phyloP scores from a whole-genome alignment of 345 rosid genomes.

The Orychophragmus violaceus region DNA sequence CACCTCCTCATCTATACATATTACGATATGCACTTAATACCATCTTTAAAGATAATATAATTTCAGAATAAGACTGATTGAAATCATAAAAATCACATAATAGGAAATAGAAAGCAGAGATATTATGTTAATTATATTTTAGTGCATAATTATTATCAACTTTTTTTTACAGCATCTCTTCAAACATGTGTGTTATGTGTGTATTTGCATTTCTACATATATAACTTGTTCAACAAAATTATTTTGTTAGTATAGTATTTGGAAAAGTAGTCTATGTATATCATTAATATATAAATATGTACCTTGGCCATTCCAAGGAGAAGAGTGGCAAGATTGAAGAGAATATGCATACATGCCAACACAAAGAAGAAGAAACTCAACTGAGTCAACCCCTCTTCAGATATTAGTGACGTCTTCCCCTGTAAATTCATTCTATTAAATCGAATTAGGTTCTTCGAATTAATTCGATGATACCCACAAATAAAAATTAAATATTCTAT shows the following conservation, averaged over 20 bases:
- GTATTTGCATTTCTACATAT: neutral
- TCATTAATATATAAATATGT: neutral
- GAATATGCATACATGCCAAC: slow-evolving; percentile 64
- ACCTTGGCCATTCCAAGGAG: slow-evolving; percentile 74
- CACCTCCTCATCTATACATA: slow-evolving; percentile 54
- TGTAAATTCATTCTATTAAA: slow-evolving; percentile 4
- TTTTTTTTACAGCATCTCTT: neutral
- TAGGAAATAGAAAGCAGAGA: neutral
- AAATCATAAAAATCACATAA: neutral
- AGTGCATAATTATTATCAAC: neutral
- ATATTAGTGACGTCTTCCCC: slow-evolving; percentile 53
- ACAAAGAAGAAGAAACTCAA: slow-evolving; percentile 60
- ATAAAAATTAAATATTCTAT: too few species aligned
- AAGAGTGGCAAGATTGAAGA: slow-evolving; percentile 54
- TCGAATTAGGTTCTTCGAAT: neutral
- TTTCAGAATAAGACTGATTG: too few species aligned
- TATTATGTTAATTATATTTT: neutral
- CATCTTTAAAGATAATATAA: neutral
- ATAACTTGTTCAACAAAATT: neutral
- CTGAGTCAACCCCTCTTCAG: slow-evolving; percentile 56
- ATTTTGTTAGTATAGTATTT: neutral
- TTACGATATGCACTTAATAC: neutral
- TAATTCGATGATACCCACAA: neutral
- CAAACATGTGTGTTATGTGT: neutral
- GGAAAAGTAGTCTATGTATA: neutral